A percentile compares a stretch with the other conserved stretches of the same genome.
Evolutionary conservation across 306 rosid genomes (phyloP).

Genomic region (Vigna unguiculata): DNA sequence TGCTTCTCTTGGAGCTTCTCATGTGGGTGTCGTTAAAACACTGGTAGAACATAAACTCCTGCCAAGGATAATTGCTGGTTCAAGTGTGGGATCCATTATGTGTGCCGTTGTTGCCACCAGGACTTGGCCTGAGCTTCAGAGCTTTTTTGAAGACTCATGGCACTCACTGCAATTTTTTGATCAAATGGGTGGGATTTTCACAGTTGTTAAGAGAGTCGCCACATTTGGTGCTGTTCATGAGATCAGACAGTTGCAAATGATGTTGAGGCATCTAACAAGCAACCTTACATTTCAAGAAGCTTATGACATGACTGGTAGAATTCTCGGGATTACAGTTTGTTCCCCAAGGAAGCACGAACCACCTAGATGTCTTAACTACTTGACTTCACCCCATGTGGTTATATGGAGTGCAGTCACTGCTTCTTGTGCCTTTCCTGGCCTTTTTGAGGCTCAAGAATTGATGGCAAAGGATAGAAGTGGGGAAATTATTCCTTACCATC

Average conservation of each 20-base stretch:
- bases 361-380: constrained; percentile 97
- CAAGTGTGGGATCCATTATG: constrained; percentile 97
- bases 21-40: constrained; percentile 86
- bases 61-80: constrained; percentile 96
- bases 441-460: constrained; percentile 97
- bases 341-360: constrained; percentile 98
- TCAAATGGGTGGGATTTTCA: constrained; percentile 89
- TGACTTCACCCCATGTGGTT: constrained; percentile 96
- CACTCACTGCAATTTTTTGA: constrained; percentile 89
- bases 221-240: constrained; percentile 94
- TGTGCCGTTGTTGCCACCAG: constrained; percentile 95
- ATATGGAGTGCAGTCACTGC: constrained; percentile 99
- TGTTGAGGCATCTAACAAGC: constrained; percentile 90
- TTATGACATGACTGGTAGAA: constrained; percentile 95
- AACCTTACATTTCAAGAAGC: constrained; percentile 99
- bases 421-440: constrained; percentile 98
- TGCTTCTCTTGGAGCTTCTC: constrained; percentile 96
- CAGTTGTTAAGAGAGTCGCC: constrained; percentile 85
- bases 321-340: constrained; percentile 96
- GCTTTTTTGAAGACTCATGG: constrained; percentile 91
- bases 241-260: constrained; percentile 87
- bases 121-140: constrained; percentile 97
- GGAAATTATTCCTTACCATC: constrained; percentile 93
- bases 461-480: constrained; percentile 99
- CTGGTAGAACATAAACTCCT: constrained; percentile 88